These are phyloP conservation scores for Pythium monospermum DNA, from an alignment of 352 stramenopile species.

Conservation along the genomic window DNA sequence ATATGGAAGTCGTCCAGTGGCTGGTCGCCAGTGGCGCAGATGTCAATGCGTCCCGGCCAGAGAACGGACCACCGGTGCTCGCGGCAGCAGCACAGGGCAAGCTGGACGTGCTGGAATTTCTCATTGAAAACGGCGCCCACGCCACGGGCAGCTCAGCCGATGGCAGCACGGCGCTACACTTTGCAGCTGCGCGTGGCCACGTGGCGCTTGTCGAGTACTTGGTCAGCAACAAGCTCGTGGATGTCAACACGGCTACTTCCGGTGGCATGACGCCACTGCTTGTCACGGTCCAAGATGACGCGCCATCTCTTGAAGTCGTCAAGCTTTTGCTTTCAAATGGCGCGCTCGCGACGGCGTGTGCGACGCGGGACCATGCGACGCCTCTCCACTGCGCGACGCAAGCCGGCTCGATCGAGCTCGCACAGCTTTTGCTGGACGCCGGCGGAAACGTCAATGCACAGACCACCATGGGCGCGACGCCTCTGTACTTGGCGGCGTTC, in stretches of 20 bases:
- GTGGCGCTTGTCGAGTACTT: conserved; percentile 13
- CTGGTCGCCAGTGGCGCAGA: conserved; percentile 23
- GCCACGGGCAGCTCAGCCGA: conserved; percentile 7
- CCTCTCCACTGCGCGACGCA: conserved; percentile 23
- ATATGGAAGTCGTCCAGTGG: conserved; percentile 15
- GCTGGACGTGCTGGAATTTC: conserved; percentile 13
- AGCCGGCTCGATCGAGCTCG: conserved; percentile 12
- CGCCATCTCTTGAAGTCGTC: conserved; percentile 11
- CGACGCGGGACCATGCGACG: conserved; percentile 16
- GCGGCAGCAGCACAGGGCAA: conserved; percentile 22
- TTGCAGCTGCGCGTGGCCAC: conserved; percentile 13
- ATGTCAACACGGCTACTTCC: conserved; percentile 17
- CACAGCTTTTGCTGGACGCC: conserved; percentile 14
- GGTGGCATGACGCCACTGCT: conserved; percentile 25
- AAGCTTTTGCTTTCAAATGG: conserved; percentile 16
- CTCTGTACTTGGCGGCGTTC: conserved; percentile 22
- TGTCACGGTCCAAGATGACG: conserved; percentile 16
- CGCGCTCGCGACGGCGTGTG: conserved; percentile 6
- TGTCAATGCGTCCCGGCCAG: conserved; percentile 13
- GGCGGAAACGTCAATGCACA: conserved; percentile 22
- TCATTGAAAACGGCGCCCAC: conserved; percentile 12
- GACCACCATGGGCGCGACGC: conserved; percentile 18
- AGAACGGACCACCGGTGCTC: conserved; percentile 21
- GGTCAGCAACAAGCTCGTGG: conserved; percentile 15
- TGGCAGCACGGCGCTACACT: conserved; percentile 24